Conservation (phyloP, 306 rosid species). For the Vigna unguiculata region DNA sequence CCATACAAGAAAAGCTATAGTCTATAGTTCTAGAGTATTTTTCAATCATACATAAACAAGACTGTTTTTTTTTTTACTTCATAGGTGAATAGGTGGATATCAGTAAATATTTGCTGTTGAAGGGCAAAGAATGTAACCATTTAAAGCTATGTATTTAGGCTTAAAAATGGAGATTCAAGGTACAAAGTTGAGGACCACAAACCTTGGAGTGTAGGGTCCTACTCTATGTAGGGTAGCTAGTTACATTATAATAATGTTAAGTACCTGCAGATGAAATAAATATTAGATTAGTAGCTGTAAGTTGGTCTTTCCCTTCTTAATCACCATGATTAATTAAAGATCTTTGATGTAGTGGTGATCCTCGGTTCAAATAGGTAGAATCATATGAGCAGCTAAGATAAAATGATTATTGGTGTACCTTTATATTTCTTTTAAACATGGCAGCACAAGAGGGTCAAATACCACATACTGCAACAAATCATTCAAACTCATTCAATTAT, state of each 20-base stretch:
- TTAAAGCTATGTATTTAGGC: neutral
- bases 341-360: slow-evolving; percentile 41
- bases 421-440: slow-evolving; percentile 2
- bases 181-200: slow-evolving; percentile 49
- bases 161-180: slow-evolving; percentile 31
- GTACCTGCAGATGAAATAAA: slow-evolving; percentile 8
- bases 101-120: too few species aligned
- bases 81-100: too few species aligned
- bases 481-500: slow-evolving; percentile 45
- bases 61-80: too few species aligned
- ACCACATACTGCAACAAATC: slow-evolving; percentile 34
- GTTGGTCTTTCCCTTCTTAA: slow-evolving; percentile 38
- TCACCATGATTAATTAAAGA: slow-evolving; percentile 35
- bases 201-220: slow-evolving; percentile 24
- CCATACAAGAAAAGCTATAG: too few species aligned
- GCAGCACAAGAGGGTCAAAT: slow-evolving; percentile 40
- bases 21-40: too few species aligned
- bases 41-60: too few species aligned
- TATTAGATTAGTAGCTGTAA: slow-evolving; percentile 39
- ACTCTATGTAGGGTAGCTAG: slow-evolving; percentile 15
- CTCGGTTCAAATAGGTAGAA: slow-evolving; percentile 43
- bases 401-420: slow-evolving; percentile 28
- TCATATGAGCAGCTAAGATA: slow-evolving; percentile 46
- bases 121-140: too few species aligned
- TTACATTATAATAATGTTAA: slow-evolving; percentile 13